phyloP scores from a whole-genome alignment of 352 stramenopile species.

The Phytopythium delawarense region DNA sequence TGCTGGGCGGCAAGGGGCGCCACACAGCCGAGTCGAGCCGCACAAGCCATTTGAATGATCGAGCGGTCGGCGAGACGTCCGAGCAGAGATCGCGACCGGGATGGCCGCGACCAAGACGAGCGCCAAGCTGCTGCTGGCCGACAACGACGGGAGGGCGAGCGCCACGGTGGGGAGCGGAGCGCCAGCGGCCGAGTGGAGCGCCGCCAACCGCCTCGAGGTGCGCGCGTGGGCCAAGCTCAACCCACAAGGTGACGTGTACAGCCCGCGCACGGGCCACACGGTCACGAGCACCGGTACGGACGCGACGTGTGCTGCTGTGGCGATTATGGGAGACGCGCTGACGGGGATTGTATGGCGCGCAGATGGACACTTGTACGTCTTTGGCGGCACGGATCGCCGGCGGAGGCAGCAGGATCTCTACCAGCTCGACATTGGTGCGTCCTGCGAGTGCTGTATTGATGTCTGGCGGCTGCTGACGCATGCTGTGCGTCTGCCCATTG shows the following conservation, averaged over 20 bases:
- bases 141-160: neutral
- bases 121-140: neutral
- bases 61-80: neutral
- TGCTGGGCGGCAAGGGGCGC: neutral
- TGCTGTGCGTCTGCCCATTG: neutral
- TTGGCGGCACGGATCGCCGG: constrained; percentile 79
- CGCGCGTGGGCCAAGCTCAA: constrained; percentile 74
- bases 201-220: constrained; percentile 47
- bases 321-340: constrained; percentile 1
- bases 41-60: constrained; percentile 4
- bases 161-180: constrained; percentile 1
- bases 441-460: neutral
- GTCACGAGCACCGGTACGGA: constrained; percentile 68
- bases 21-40: neutral
- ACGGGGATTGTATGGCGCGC: constrained; percentile 4
- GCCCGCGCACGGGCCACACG: constrained; percentile 79
- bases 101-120: constrained; percentile 3
- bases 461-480: neutral
- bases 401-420: constrained; percentile 83
- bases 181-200: constrained; percentile 3
- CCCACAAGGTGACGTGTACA: constrained; percentile 75
- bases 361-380: constrained; percentile 79
- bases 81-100: neutral
- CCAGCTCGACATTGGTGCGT: constrained; percentile 71
- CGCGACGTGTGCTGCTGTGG: neutral